Percentiles rank a stretch among this genome's conserved stretches.
phyloP scores from a whole-genome alignment of 2,329 filamentous ascomycete genomes.

The Fonsecaea pugnacius region DNA sequence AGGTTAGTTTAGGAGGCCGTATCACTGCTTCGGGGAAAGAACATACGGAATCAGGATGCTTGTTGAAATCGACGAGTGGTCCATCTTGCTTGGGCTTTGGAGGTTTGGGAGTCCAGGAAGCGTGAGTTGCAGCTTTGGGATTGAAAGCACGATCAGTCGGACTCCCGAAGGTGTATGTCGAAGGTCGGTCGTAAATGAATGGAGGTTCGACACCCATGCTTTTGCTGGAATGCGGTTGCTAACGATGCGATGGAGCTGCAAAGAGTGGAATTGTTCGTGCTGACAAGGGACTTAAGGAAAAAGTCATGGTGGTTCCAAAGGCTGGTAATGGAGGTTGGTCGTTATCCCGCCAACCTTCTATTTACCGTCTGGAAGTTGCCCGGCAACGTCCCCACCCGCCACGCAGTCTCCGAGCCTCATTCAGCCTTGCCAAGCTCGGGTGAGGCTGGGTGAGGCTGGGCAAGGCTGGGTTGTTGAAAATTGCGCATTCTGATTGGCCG shows the following conservation, averaged over 20 bases:
- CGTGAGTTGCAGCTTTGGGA: constrained; percentile 81
- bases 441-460: not conserved
- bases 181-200: constrained; percentile 71
- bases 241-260: constrained; percentile 3
- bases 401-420: not conserved
- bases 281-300: constrained; percentile 15
- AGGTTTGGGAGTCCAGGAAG: constrained; percentile 70
- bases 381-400: not conserved
- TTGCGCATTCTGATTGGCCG: not conserved
- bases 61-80: constrained; percentile 79
- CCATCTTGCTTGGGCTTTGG: constrained; percentile 69
- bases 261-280: constrained; percentile 16
- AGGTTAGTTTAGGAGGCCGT: constrained; percentile 19
- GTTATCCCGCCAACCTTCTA: constrained; percentile 9
- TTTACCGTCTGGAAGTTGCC: constrained; percentile 13
- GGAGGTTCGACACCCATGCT: constrained; percentile 65
- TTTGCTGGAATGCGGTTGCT: constrained; percentile 10
- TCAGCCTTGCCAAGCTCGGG: not conserved
- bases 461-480: constrained; percentile 9
- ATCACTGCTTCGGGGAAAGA: not conserved
- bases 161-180: constrained; percentile 58
- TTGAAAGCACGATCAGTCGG: constrained; percentile 69
- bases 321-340: constrained; percentile 1
- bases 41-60: constrained; percentile 77
- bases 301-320: constrained; percentile 6